A percentile compares a stretch with the other conserved stretches of the same genome.
These are phyloP conservation scores for Gelatoporia subvermispora DNA, from an alignment of 768 basidiomycete genomes.

Conservation along the genomic window DNA sequence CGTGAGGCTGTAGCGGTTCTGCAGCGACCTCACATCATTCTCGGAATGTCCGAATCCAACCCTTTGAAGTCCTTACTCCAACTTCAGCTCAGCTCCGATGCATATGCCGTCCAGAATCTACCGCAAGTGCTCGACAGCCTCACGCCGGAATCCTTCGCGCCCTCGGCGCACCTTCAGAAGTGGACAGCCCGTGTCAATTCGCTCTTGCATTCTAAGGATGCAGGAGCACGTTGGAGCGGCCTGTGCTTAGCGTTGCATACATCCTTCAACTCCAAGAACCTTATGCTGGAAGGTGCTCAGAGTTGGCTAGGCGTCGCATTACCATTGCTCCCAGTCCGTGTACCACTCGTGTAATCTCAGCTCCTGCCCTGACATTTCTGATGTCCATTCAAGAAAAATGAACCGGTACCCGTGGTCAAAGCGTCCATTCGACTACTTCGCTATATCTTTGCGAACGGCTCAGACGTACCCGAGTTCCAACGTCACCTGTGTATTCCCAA, in stretches of 20 bases:
- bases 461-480: constrained; percentile 72
- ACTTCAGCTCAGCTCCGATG: constrained; percentile 67
- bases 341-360: constrained; percentile 11
- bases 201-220: constrained; percentile 70
- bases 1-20: too few relatives aligned
- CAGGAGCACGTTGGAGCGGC: constrained; percentile 78
- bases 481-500: constrained; percentile 71
- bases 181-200: constrained; percentile 74
- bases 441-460: constrained; percentile 54
- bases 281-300: constrained; percentile 69
- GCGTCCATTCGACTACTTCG: constrained; percentile 61
- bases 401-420: constrained; percentile 54
- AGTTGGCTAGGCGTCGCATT: constrained; percentile 65
- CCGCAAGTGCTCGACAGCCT: constrained; percentile 57
- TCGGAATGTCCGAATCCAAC: constrained; percentile 24
- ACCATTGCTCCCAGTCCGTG: constrained; percentile 66
- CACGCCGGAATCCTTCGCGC: constrained; percentile 43
- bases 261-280: constrained; percentile 46
- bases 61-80: constrained; percentile 64
- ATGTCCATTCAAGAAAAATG: constrained; percentile 51
- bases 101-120: constrained; percentile 51
- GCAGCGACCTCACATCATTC: too few relatives aligned
- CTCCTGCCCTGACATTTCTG: not conserved
- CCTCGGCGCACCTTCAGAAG: constrained; percentile 67
- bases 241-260: constrained; percentile 70